Base-by-base conservation (phyloP, 495 filamentous ascomycete species). In the Daldinia bambusicola region DNA sequence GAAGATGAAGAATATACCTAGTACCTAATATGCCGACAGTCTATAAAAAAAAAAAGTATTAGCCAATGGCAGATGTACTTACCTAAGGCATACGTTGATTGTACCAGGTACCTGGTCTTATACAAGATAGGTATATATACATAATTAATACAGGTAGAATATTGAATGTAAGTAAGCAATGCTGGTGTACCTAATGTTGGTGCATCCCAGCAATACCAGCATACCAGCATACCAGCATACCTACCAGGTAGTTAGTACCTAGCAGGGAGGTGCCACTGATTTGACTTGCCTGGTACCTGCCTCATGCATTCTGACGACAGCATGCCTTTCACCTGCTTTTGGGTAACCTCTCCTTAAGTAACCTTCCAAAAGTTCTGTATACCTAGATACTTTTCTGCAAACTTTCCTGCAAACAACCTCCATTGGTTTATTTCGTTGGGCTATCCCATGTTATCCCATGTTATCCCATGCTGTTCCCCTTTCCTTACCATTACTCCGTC, bases 281-380 rank as follows among this genome's bases (percentile, higher is more conserved):
- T 56, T 43, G 31, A 16, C 45, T 45, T 45, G 41, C n/a, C 43
- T 9, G 56, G 58, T 64, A 61, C 64, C 64, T 67, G 38, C 59
- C 40, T 63, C 34, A 72, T 72, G 69, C 69, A 64, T 32, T 32
- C 37, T 72, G 69, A 72, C 69, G 69, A 72, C 60, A 72, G 30
- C 43, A 9, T 72, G 50, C 63, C 41, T 64, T n/a, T 36, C 18
- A 10, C 22, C 13, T 14, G 7, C 26, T 14, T 53, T 53, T 53
- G 1, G 50, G 50, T 53, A 56, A 56, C 53, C 32, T 56, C 31
- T 4, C 13, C 22, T 53, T 53, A 31, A 31, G 50, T 31, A 53
- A 53, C 30, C 26, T 53, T 53, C 7, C 48, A 30, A 4, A 13
- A 18, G 9, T 52, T 22, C 26, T 12, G 26, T 26, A 26, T 3